Conservation (phyloP, 805 yeast genomes). For the Pichia exigua region DNA sequence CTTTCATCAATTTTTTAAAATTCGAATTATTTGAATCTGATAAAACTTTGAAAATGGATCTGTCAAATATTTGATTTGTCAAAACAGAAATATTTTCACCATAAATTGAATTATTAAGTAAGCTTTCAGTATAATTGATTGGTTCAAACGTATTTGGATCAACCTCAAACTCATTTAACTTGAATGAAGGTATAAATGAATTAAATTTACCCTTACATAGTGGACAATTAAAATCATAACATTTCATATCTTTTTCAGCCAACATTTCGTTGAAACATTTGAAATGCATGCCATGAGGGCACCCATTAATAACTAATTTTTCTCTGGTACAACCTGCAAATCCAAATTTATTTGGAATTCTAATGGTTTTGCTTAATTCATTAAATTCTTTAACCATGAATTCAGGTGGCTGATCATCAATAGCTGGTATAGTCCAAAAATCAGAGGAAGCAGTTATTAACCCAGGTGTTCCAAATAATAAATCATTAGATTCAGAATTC, state of each 20-base stretch:
- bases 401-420: slow-evolving; percentile 23
- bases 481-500: slow-evolving; percentile 37
- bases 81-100: slow-evolving; percentile 27
- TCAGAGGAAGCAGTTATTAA: slow-evolving; percentile 38
- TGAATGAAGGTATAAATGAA: slow-evolving; percentile 37
- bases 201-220: slow-evolving; percentile 41
- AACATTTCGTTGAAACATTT: slow-evolving; percentile 33
- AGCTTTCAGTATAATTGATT: background rate
- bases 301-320: slow-evolving; percentile 33
- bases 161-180: slow-evolving; percentile 21
- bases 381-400: slow-evolving; percentile 19
- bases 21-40: slow-evolving; percentile 15
- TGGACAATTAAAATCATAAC: slow-evolving; percentile 36
- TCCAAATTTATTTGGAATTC: slow-evolving; percentile 5
- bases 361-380: background rate
- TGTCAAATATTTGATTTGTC: slow-evolving; percentile 22
- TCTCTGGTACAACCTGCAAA: slow-evolving; percentile 13
- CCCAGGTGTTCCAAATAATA: slow-evolving; percentile 53
- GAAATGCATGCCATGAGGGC: slow-evolving; percentile 49
- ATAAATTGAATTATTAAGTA: slow-evolving; percentile 6
- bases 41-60: slow-evolving; percentile 20
- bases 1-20: slow-evolving; percentile 16
- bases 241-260: slow-evolving; percentile 14
- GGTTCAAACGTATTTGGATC: slow-evolving; percentile 12
- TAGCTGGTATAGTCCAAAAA: slow-evolving; percentile 41